Conservation (phyloP, 108 stramenopile genomes). For the Stephanodiscus triporus region DNA sequence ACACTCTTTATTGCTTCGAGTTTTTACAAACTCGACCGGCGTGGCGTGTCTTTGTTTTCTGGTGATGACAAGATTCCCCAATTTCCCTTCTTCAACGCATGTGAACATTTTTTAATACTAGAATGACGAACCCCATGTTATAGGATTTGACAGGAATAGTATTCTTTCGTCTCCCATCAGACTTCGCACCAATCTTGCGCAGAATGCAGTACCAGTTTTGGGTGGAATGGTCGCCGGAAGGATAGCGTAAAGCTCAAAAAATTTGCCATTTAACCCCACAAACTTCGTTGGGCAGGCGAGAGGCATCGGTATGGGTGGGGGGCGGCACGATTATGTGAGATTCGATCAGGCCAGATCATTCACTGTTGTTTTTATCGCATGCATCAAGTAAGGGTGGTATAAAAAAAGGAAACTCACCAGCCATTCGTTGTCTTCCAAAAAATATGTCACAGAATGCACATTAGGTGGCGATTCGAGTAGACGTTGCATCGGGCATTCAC, state of each 20-base stretch:
- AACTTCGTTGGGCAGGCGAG: constrained; percentile 19
- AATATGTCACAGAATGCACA: constrained; percentile 68
- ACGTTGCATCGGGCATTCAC: constrained; percentile 57
- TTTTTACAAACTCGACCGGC: too few species aligned
- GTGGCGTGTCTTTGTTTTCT: too few species aligned
- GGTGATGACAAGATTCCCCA: too few species aligned
- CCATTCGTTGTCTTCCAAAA: constrained; percentile 62
- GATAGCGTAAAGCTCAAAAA: constrained; percentile 70
- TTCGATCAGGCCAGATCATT: background rate
- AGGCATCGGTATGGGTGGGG: too few species aligned
- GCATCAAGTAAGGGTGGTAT: background rate
- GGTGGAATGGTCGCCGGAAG: constrained; percentile 48
- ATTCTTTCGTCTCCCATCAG: constrained; percentile 64
- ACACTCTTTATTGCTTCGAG: too few species aligned
- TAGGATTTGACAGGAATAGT: constrained; percentile 64
- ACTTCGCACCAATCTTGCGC: constrained; percentile 62
- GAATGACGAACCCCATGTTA: constrained; percentile 57
- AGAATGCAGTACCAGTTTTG: constrained; percentile 60
- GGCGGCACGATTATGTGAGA: background rate
- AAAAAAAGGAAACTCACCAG: constrained; percentile 5
- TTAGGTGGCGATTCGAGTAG: constrained; percentile 70
- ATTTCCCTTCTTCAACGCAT: too few species aligned
- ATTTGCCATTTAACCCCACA: constrained; percentile 70
- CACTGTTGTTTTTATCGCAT: background rate
- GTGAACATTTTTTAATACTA: too few species aligned